Percentiles rank a stretch among this genome's conserved stretches.
Evolutionary conservation across 2,329 filamentous ascomycete genomes (phyloP).

Genomic region (Sclerotinia glacialis): DNA sequence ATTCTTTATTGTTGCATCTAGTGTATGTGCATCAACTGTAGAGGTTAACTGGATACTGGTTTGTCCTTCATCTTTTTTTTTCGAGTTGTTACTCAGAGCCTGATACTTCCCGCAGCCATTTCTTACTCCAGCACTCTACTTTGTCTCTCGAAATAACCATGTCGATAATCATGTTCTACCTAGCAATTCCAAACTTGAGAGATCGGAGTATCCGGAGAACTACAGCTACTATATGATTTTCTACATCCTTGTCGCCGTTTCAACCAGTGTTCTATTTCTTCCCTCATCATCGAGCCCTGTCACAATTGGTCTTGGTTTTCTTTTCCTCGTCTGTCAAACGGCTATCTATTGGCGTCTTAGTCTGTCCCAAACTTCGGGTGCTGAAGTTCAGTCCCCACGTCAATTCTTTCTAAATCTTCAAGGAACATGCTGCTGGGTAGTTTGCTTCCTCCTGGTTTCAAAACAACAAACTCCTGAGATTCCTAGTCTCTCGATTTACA

Average conservation of each 20-base stretch:
- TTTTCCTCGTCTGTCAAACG: constrained; percentile 17
- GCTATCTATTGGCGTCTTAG: constrained; percentile 11
- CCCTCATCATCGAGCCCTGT: neutral
- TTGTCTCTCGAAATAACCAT: constrained; percentile 9
- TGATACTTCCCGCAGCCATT: constrained; percentile 8
- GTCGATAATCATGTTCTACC: constrained; percentile 5
- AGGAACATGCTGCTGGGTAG: constrained; percentile 21
- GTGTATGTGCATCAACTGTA: constrained; percentile 17
- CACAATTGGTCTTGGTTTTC: constrained; percentile 4
- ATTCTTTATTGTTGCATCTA: constrained; percentile 18
- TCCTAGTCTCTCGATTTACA: neutral
- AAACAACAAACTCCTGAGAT: neutral
- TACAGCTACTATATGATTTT: constrained; percentile 12
- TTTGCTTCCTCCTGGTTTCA: constrained; percentile 19
- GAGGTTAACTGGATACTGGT: constrained; percentile 22
- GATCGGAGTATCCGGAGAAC: neutral
- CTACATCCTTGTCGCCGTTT: constrained; percentile 18
- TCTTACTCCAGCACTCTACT: constrained; percentile 19
- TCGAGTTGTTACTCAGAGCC: neutral
- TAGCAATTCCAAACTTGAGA: neutral
- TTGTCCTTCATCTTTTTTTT: neutral
- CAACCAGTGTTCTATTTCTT: constrained; percentile 18
- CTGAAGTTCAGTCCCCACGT: neutral
- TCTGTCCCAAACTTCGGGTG: neutral
- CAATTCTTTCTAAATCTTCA: constrained; percentile 5